Conservation (phyloP, 169 alveolate species). For the Plasmodium yoelii region DNA sequence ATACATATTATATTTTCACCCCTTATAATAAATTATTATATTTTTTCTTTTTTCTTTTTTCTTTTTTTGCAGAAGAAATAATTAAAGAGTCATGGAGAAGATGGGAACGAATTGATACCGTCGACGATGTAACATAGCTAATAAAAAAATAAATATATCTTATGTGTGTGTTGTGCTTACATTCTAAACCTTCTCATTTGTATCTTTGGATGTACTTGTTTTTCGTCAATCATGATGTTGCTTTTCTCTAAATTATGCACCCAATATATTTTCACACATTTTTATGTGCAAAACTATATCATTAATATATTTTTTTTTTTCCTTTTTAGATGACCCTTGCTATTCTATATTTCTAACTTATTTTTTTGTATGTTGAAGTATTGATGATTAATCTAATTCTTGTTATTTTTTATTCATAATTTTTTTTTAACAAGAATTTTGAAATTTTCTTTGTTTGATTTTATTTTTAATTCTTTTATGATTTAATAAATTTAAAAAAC, state of each 20-base stretch:
- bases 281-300: neutral
- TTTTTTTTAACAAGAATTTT: slow-evolving; percentile 31
- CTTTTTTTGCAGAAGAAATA: slow-evolving; percentile 46
- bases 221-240: neutral
- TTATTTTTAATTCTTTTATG: slow-evolving; percentile 20
- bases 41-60: slow-evolving; percentile 5
- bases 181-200: neutral
- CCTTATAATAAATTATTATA: neutral
- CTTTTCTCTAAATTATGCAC: neutral
- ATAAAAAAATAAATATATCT: too few species aligned
- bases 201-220: slow-evolving; percentile 1
- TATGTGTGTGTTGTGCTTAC: too few species aligned
- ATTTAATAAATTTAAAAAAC: slow-evolving; percentile 15
- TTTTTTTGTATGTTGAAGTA: neutral
- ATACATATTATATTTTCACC: too few species aligned
- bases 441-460: slow-evolving; percentile 11
- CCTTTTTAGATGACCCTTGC: slow-evolving; percentile 64
- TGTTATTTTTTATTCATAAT: slow-evolving; percentile 7
- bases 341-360: slow-evolving; percentile 62
- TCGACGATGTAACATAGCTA: slow-evolving; percentile 56
- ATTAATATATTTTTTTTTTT: neutral
- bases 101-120: slow-evolving; percentile 76
- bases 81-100: slow-evolving; percentile 77
- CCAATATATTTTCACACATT: neutral
- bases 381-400: slow-evolving; percentile 22